Evolutionary conservation across 805 yeast species (phyloP).

Genomic region (Phaffomyces thermotolerans): DNA sequence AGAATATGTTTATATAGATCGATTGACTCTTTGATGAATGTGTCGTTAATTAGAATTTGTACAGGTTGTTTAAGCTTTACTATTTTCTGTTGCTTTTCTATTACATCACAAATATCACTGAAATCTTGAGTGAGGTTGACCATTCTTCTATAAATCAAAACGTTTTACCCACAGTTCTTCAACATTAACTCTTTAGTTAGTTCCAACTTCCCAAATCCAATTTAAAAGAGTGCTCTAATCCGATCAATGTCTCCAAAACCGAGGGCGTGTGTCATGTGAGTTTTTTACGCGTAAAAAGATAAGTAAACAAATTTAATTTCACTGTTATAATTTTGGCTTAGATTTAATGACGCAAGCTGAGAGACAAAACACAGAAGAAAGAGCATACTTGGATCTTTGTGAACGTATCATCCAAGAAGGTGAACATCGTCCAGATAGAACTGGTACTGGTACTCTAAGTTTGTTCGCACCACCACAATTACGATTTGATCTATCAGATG

Average conservation of each 20-base stretch:
- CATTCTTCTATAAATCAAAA: background rate
- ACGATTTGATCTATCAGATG: conserved; percentile 68
- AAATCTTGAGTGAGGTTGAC: conserved; percentile 7
- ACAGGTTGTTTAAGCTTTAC: background rate
- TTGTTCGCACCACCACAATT: conserved; percentile 95
- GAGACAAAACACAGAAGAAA: conserved; percentile 46
- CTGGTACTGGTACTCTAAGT: conserved; percentile 93
- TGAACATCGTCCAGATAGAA: conserved; percentile 88
- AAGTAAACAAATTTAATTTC: background rate
- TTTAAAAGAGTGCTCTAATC: too few species aligned
- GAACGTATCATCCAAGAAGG: conserved; percentile 71
- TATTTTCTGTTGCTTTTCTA: conserved; percentile 4
- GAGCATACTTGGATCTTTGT: conserved; percentile 81
- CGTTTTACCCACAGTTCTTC: too few species aligned
- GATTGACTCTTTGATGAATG: conserved; percentile 12
- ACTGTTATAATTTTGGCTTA: background rate
- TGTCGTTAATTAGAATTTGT: conserved; percentile 6
- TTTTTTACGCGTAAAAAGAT: background rate
- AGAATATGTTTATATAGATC: conserved; percentile 17
- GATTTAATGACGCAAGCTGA: conserved; percentile 10
- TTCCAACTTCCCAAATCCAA: too few species aligned
- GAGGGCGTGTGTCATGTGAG: too few species aligned
- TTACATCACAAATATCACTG: conserved; percentile 1
- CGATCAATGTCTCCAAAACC: too few species aligned
- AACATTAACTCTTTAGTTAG: too few species aligned